Base-by-base conservation (phyloP, 208 protist genomes). In the Balamuthia mandrillaris region DNA sequence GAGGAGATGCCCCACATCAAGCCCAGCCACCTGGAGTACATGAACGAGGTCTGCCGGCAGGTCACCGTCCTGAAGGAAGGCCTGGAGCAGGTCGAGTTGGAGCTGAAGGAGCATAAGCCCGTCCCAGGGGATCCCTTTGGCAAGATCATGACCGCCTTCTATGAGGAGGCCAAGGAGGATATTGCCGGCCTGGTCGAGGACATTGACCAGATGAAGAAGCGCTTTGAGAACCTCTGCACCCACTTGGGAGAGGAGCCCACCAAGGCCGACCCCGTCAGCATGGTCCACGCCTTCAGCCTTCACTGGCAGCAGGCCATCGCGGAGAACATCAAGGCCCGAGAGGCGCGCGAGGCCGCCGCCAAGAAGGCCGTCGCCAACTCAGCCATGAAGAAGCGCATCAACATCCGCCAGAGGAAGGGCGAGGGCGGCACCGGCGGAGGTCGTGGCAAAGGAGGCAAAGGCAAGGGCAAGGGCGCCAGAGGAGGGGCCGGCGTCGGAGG, bases 321-420 rank as follows among this genome's bases (percentile, higher is more conserved):
- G 16, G 66, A 75, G 24, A 75, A 75, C 31, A 27, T 27, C 9
- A 41, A 12, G 12, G 66, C 66, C 37, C 66, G 49, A 39, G 37
- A 12, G 31, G 66, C 66, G 16, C 37, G 49, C 12, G 66, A 75
- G 41, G 18, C 10, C 21, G 66, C 66, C 10, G 66, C 66, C 10
- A 75, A 75, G 66, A 52, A 75, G 66, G 66, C 66, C 10, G 21
- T 75, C n/a, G 66, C 66, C 66, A 39, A 27, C 9, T 41, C 66
- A 12, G 21, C 16, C 12, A 75, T 75, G 66, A 75, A 75, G 66
- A 75, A 75, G 66, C 66, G 66, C 66, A 75, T 75, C 16, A 51
- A 27, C 16, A 39, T 75, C 14, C 33, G 66, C 66, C 31, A 51
- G 29, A 27, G 66, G 16, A 75, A 75, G 49, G 49, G 49, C 49